Conservation (phyloP, 108 stramenopile species). For the Cyclotella sp. region DNA sequence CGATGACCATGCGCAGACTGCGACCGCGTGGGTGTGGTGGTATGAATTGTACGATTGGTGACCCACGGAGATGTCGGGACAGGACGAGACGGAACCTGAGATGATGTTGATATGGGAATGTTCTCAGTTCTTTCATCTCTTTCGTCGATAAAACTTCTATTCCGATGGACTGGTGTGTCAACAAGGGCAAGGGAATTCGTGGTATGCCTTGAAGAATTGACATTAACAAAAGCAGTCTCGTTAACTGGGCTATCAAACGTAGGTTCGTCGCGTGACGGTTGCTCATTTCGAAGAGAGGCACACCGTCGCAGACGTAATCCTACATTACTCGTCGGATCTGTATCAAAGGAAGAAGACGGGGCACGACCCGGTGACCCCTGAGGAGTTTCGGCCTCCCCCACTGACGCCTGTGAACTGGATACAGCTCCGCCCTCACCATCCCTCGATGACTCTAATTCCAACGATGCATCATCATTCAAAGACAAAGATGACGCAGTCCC, state of each 20-base stretch:
- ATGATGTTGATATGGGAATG: neutral
- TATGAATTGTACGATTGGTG: conserved; percentile 11
- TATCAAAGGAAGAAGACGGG: conserved; percentile 12
- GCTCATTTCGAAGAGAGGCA: neutral
- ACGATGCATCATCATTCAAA: neutral
- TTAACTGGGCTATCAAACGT: neutral
- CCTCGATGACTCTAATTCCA: neutral
- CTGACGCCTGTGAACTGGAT: neutral
- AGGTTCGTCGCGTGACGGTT: neutral
- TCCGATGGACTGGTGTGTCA: conserved; percentile 41
- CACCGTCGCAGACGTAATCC: conserved; percentile 21
- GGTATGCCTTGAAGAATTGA: neutral
- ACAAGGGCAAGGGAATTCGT: conserved; percentile 1
- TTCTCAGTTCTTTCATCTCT: conserved; percentile 1
- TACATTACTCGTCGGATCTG: conserved; percentile 27
- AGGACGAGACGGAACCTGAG: conserved; percentile 35
- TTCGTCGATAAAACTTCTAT: conserved; percentile 9
- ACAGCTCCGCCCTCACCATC: neutral
- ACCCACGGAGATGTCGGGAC: conserved; percentile 27
- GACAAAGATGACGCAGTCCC: neutral
- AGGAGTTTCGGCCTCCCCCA: neutral
- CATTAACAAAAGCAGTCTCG: neutral
- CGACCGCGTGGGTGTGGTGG: no score
- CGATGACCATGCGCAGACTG: neutral
- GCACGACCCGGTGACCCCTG: neutral